phyloP scores from a whole-genome alignment of 345 rosid genomes.

The Pugionium dolabratum region DNA sequence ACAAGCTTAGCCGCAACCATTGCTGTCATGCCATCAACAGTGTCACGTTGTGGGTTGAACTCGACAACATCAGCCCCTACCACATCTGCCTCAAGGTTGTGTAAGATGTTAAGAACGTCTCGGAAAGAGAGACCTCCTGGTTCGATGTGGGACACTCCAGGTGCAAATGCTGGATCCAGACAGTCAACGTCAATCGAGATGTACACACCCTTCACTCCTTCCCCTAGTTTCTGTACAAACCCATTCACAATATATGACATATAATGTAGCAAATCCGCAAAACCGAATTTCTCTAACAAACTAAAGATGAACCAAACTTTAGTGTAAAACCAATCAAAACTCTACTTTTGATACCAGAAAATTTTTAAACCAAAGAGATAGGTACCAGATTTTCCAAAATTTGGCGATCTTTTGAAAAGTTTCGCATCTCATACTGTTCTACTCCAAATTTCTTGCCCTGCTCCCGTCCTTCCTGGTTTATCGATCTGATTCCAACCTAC shows the following conservation, averaged over 20 bases:
- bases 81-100: conserved; percentile 79
- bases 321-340: background rate
- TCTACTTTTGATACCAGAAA: background rate
- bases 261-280: background rate
- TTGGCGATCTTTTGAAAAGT: conserved; percentile 74
- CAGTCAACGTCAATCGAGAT: conserved; percentile 89
- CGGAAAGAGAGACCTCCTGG: conserved; percentile 98
- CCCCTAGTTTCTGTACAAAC: conserved; percentile 87
- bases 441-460: conserved; percentile 94
- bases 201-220: conserved; percentile 93
- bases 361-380: background rate
- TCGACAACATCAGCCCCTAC: conserved; percentile 96
- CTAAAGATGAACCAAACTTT: background rate
- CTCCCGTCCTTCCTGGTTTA: conserved; percentile 80
- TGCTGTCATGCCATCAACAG: conserved; percentile 97
- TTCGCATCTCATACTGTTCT: conserved; percentile 94
- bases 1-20: conserved; percentile 99
- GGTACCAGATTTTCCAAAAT: conserved; percentile 81
- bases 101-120: conserved; percentile 85
- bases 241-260: conserved; percentile 13
- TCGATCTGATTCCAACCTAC: conserved; percentile 95
- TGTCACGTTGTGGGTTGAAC: conserved; percentile 97
- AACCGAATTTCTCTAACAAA: background rate
- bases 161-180: conserved; percentile 98
- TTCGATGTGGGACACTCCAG: conserved; percentile 97